Evolutionary conservation across 169 alveolate genomes (phyloP), one percentile per base, ranked within the genome.

Genomic region (Cryptosporidium muris): DNA sequence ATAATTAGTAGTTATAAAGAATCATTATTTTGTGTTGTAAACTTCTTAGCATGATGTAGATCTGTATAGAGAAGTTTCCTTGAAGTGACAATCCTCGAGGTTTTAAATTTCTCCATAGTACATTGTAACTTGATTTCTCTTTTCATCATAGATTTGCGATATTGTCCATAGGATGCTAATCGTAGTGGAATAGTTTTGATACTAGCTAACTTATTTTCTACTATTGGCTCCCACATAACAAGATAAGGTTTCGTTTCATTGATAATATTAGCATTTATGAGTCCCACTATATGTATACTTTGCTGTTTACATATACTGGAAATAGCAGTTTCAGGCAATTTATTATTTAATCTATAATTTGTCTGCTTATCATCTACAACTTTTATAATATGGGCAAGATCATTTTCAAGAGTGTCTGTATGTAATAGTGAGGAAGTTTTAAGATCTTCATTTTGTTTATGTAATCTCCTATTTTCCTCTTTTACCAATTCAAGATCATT

Each of bases 211-310:
- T 12, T 58, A 8, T 7, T 40, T 4, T 74, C 85, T 4, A 74
- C 37, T 12, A 74, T 74, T 14, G 85, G 85, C n/a, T 74, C 85
- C 85, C 85, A 74, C 85, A 74, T 74, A 45, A 74, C 85, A 25
- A 74, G 51, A 45, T 60, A 74, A 34, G 81, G 81, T 42, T 51
- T 66, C 9, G 25, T 25, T 25, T 25, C 25, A 25, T 25, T 25
- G 25, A 25, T 25, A 25, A 25, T 25, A 11, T 14, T 62, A 40
- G 43, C 5, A 37, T 34, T 40, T 37, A 25, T 37, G 52, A 5
- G 1, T 37, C n/a, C 42, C 66, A 25, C 38, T 62, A 14, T 62
- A 47, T 37, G 51, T 62, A 37, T 6, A 62, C 3, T 62, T 62
- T 62, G 37, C 66, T 37, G 66, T 14, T 1, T 5, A 62, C 6